phyloP scores from a whole-genome alignment of 2,329 filamentous ascomycete species.

The Monosporascus sp. region DNA sequence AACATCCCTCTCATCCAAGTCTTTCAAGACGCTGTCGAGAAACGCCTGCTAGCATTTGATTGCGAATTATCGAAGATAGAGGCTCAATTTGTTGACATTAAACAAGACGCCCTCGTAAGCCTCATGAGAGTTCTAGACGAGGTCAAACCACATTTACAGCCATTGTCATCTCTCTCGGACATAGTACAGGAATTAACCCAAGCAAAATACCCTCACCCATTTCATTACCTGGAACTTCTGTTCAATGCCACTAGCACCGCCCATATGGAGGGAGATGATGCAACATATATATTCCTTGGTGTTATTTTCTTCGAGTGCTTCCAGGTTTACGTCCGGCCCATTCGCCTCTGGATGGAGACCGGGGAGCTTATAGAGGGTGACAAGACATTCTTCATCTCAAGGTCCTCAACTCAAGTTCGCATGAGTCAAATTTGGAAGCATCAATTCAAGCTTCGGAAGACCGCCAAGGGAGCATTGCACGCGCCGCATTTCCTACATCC shows the following conservation, averaged over 20 bases:
- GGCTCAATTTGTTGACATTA: slow-evolving; percentile 49
- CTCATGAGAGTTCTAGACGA: slow-evolving; percentile 57
- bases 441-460: slow-evolving; percentile 62
- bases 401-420: slow-evolving; percentile 51
- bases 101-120: slow-evolving; percentile 56
- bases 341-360: slow-evolving; percentile 78
- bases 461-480: slow-evolving; percentile 54
- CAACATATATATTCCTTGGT: slow-evolving; percentile 58
- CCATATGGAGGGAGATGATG: slow-evolving; percentile 62
- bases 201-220: slow-evolving; percentile 47
- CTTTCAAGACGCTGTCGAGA: slow-evolving; percentile 60
- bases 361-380: slow-evolving; percentile 64
- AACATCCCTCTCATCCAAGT: slow-evolving; percentile 60
- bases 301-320: slow-evolving; percentile 76
- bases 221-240: slow-evolving; percentile 73
- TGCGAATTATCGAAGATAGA: slow-evolving; percentile 54
- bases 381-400: slow-evolving; percentile 70
- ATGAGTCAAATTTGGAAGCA: slow-evolving; percentile 68
- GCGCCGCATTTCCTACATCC: slow-evolving; percentile 71
- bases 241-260: slow-evolving; percentile 65
- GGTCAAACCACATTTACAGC: slow-evolving; percentile 46
- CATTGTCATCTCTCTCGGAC: slow-evolving; percentile 55
- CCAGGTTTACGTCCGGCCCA: slow-evolving; percentile 72
- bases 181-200: slow-evolving; percentile 55
- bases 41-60: slow-evolving; percentile 55